Conservation (phyloP, 495 filamentous ascomycete species). For the Penicillium simplicissimum region DNA sequence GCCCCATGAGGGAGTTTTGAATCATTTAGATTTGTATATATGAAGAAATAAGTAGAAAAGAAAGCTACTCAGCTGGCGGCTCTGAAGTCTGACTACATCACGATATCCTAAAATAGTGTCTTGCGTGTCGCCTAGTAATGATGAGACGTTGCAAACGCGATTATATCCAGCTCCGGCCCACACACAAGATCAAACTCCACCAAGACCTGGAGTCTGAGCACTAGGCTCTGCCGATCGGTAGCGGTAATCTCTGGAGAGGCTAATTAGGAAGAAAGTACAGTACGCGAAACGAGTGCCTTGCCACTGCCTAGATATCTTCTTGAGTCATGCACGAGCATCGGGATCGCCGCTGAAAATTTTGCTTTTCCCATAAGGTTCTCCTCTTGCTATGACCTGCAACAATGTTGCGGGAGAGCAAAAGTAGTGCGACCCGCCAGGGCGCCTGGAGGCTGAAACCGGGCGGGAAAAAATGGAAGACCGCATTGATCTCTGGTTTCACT, state of each 20-base stretch:
- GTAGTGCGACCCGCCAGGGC: background rate
- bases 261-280: background rate
- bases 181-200: conserved; percentile 1
- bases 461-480: background rate
- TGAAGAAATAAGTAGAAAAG: no score
- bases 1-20: background rate
- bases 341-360: background rate
- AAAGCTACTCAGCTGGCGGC: no score
- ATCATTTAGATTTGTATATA: no score
- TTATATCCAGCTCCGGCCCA: background rate
- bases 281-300: background rate
- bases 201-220: conserved; percentile 13
- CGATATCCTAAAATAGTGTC: no score
- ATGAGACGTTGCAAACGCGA: conserved; percentile 9
- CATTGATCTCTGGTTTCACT: background rate
- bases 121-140: background rate
- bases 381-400: background rate
- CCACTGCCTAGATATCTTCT: background rate
- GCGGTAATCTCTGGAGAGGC: background rate
- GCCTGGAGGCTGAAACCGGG: background rate
- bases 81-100: no score
- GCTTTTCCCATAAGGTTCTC: background rate
- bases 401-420: background rate
- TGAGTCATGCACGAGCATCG: background rate
- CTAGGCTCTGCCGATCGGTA: conserved; percentile 13